Evolutionary conservation across 2,329 filamentous ascomycete genomes (phyloP).

Genomic region (Cladorrhinum sp.): DNA sequence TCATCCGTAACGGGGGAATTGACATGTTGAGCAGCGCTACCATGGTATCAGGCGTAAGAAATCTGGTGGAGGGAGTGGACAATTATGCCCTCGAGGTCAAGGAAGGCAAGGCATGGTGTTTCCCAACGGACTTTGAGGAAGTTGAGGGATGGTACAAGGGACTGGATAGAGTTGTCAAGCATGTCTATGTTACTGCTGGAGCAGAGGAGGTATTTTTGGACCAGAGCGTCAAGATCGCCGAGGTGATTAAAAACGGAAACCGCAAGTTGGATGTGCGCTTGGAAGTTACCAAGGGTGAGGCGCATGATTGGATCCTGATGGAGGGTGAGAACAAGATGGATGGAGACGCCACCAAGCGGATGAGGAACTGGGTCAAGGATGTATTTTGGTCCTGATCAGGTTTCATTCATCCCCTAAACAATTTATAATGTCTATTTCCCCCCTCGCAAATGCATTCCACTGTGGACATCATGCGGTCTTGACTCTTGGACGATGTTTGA

Average conservation of each 20-base stretch:
- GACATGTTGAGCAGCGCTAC: conserved; percentile 34
- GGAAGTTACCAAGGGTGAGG: conserved; percentile 31
- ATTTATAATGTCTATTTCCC: not conserved
- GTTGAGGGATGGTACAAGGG: conserved; percentile 30
- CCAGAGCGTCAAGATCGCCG: conserved; percentile 29
- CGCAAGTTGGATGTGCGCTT: conserved; percentile 28
- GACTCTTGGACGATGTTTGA: not conserved
- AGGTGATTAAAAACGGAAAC: conserved; percentile 25
- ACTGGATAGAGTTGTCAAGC: conserved; percentile 22
- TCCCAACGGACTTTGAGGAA: conserved; percentile 30
- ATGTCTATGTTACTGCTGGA: conserved; percentile 35
- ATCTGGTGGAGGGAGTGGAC: conserved; percentile 16
- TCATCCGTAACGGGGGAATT: conserved; percentile 28
- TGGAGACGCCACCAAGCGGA: conserved; percentile 31
- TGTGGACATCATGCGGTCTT: not conserved
- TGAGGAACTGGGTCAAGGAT: conserved; percentile 32
- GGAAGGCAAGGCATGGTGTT: conserved; percentile 27
- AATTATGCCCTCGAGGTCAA: conserved; percentile 17
- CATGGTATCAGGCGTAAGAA: conserved; percentile 10
- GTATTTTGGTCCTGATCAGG: conserved; percentile 11
- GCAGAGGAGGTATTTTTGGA: conserved; percentile 34
- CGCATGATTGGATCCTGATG: conserved; percentile 35
- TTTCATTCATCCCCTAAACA: not conserved
- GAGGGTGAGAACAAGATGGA: conserved; percentile 27
- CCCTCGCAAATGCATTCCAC: no score